Evolutionary conservation across 495 filamentous ascomycete species (phyloP).

Genomic region (Acidomyces sp.): DNA sequence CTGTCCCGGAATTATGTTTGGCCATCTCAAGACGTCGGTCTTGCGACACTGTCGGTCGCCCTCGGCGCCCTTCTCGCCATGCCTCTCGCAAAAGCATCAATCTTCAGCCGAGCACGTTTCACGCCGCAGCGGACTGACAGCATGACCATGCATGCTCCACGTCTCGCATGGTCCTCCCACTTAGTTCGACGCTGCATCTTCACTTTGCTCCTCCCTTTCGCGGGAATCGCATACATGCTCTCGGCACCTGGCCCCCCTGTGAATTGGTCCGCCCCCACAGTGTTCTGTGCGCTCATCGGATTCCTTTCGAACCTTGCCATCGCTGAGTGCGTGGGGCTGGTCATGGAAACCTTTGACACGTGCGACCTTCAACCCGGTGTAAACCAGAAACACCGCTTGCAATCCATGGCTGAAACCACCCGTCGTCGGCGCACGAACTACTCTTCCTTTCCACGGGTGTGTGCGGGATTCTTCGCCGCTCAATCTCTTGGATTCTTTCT

Average conservation of each 20-base stretch:
- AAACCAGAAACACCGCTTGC: constrained; percentile 40
- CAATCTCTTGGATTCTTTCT: constrained; percentile 53
- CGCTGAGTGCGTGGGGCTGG: constrained; percentile 58
- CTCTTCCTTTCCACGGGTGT: constrained; percentile 54
- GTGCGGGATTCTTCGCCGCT: constrained; percentile 55
- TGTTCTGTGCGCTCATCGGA: constrained; percentile 53
- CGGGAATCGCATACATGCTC: constrained; percentile 50
- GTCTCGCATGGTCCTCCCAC: constrained; percentile 52
- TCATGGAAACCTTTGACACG: constrained; percentile 72
- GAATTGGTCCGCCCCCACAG: constrained; percentile 46
- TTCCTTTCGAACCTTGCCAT: constrained; percentile 60
- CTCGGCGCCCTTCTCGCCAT: constrained; percentile 54
- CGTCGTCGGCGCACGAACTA: constrained; percentile 49
- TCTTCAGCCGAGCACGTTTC: constrained; percentile 49
- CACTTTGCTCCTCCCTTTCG: constrained; percentile 48
- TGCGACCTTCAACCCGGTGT: constrained; percentile 55
- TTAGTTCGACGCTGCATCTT: constrained; percentile 54
- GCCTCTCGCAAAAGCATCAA: constrained; percentile 55
- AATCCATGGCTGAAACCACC: constrained; percentile 34
- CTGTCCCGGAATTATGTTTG: constrained; percentile 50
- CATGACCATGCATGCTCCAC: constrained; percentile 40
- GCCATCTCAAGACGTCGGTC: constrained; percentile 47
- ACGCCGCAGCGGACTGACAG: constrained; percentile 42
- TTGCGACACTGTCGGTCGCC: constrained; percentile 47
- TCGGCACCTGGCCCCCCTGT: constrained; percentile 44